Evolutionary conservation across 371 early-diverging fungal genomes (phyloP), one percentile per base, ranked within the genome.

Genomic region (Sanchytrium tribonematis): DNA sequence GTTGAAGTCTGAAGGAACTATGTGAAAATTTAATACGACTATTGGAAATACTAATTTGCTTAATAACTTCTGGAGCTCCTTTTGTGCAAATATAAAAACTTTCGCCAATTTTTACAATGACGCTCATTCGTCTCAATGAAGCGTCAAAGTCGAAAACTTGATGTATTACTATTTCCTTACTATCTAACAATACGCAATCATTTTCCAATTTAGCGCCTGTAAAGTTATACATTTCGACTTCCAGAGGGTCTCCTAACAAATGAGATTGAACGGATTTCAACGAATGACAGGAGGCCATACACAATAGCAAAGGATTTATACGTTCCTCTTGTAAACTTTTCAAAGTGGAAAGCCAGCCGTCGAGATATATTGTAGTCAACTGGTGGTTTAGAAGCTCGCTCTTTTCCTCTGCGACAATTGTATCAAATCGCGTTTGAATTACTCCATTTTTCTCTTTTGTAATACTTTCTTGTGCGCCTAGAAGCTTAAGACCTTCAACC

Each of bases 191-290:
- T 1, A 67, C 16, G 1, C 30, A 67, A 85, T 31, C 83, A 85
- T 72, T 96, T 93, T 72, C 93, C 93, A 12, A 97, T 74, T 29
- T 85, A 80, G 90, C 93, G 1, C 80, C 81, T 0, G 94, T 95
- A 71, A 91, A 93, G 31, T 91, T 88, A 80, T 99, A 93, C 97
- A 99, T 96, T 76, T 91, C 91, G 31, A 98, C 75, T 75, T 99
- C 99, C 69, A 99, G 78, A 0, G 97, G 97, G 77, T 99, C 99
- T 1, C 99, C 99, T 48, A 97, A 79, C 1, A 89, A 82, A 71
- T 87, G 85, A 12, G 86, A 92, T 66, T 89, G 81, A 0, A 98
- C 84, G 2, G 89, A 83, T 75, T 94, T 92, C 68, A 98, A 81
- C 0, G 90, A 86, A 75, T 99, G 99, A 73, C 99, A 99, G 0